These are phyloP conservation scores for Thraustotheca clavata DNA, from an alignment of 352 stramenopile genomes.

Conservation along the genomic window DNA sequence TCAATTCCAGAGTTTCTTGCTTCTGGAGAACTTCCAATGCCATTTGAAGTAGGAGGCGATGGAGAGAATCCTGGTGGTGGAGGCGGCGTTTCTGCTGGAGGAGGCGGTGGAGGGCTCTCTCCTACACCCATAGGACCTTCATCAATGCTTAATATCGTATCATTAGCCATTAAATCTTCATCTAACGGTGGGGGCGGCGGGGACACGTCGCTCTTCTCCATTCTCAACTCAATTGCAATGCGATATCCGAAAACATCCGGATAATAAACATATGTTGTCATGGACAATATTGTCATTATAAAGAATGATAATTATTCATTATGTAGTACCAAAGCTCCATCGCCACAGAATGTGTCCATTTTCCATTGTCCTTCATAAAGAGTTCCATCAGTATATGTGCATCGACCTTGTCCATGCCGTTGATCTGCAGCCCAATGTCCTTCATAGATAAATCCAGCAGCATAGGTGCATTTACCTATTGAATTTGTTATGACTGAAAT, in stretches of 20 bases:
- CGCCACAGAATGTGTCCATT: slow-evolving; percentile 56
- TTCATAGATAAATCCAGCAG: slow-evolving; percentile 63
- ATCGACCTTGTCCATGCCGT: slow-evolving; percentile 67
- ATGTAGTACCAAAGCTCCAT: slow-evolving; percentile 49
- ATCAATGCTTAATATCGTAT: too few relatives aligned
- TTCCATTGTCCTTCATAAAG: slow-evolving; percentile 82
- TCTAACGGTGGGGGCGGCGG: slow-evolving; percentile 7
- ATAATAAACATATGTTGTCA: too few relatives aligned
- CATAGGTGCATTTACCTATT: slow-evolving; percentile 37
- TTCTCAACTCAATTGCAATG: background rate
- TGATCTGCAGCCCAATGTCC: slow-evolving; percentile 74
- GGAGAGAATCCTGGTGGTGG: background rate
- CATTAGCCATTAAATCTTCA: too few relatives aligned
- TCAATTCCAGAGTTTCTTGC: too few relatives aligned
- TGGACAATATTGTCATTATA: too few relatives aligned
- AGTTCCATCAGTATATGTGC: slow-evolving; percentile 60
- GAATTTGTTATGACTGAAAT: background rate
- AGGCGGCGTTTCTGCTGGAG: slow-evolving; percentile 13
- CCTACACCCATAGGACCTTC: background rate
- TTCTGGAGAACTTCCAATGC: background rate
- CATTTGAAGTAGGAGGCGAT: background rate
- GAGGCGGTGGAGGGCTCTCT: slow-evolving; percentile 10
- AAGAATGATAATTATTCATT: too few relatives aligned
- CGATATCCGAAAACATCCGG: background rate
- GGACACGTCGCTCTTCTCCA: background rate